Conservation (phyloP, 768 basidiomycete species). For the Inosperma sp. region DNA sequence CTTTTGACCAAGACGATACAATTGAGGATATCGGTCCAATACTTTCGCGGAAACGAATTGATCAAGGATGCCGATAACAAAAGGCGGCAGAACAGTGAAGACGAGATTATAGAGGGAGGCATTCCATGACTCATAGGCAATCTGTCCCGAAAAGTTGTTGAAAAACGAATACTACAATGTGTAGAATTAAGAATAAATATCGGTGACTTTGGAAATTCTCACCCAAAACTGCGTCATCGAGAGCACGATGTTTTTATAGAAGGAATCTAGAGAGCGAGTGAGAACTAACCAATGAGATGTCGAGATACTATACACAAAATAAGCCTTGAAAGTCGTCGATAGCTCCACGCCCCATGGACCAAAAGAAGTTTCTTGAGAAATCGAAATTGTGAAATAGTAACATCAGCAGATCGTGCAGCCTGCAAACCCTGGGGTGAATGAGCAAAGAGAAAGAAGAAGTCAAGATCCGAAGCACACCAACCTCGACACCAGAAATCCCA, state of each 20-base stretch:
- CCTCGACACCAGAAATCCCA: slow-evolving; percentile 97
- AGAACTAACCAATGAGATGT: no score
- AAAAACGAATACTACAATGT: slow-evolving; percentile 84
- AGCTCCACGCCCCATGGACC: slow-evolving; percentile 99
- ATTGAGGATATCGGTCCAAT: slow-evolving; percentile 93
- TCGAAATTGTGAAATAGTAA: slow-evolving; percentile 97
- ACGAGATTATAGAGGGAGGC: slow-evolving; percentile 94
- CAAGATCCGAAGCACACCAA: slow-evolving; percentile 30
- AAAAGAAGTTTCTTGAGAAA: slow-evolving; percentile 91
- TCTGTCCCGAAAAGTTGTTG: slow-evolving; percentile 99
- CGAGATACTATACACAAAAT: slow-evolving; percentile 93
- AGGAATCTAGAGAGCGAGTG: no score
- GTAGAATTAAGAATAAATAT: neutral
- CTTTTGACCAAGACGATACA: slow-evolving; percentile 90
- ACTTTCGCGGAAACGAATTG: slow-evolving; percentile 97
- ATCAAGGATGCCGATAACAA: slow-evolving; percentile 97
- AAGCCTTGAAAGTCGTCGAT: slow-evolving; percentile 88
- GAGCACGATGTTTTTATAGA: slow-evolving; percentile 98
- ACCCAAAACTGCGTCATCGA: slow-evolving; percentile 99
- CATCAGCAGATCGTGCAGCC: slow-evolving; percentile 96
- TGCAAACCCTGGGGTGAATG: slow-evolving; percentile 69
- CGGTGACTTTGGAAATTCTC: slow-evolving; percentile 13
- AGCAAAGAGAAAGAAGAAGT: neutral
- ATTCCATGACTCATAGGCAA: slow-evolving; percentile 98
- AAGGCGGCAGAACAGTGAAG: slow-evolving; percentile 92